Evolutionary conservation across 768 basidiomycete genomes (phyloP).

Genomic region (Xerocomus potaroensis): DNA sequence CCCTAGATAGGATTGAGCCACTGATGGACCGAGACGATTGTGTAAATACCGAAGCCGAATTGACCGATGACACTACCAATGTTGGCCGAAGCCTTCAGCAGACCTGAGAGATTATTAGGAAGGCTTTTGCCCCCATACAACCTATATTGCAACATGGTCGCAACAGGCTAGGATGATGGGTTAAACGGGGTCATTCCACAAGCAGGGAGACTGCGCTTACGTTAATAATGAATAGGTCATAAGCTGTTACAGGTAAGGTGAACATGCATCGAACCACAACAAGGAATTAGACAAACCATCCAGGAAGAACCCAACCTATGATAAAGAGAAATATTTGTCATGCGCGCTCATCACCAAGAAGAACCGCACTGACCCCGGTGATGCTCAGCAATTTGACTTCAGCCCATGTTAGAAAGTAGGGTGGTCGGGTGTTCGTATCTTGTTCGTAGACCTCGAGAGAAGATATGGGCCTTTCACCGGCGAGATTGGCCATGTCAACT

Average conservation of each 20-base stretch:
- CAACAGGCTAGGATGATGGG: conserved; percentile 44
- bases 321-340: neutral
- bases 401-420: conserved; percentile 38
- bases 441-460: conserved; percentile 29
- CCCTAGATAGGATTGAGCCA: conserved; percentile 31
- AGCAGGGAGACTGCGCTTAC: conserved; percentile 29
- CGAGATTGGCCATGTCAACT: conserved; percentile 9
- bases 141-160: conserved; percentile 64
- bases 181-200: neutral
- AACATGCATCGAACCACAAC: neutral
- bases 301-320: conserved; percentile 65
- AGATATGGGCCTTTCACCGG: neutral
- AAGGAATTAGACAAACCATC: conserved; percentile 45
- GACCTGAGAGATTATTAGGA: conserved; percentile 53
- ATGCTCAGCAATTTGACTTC: conserved; percentile 62
- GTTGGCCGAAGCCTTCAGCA: conserved; percentile 65
- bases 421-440: conserved; percentile 29
- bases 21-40: neutral
- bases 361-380: conserved; percentile 44
- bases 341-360: neutral
- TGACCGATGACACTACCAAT: conserved; percentile 72
- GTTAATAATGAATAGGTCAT: conserved; percentile 70
- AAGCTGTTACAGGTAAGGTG: conserved; percentile 40
- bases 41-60: conserved; percentile 50
- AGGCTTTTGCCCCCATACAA: conserved; percentile 50